Evolutionary conservation across 1,284 basidiomycete species (phyloP).

Genomic region (Jaminaea rosea): DNA sequence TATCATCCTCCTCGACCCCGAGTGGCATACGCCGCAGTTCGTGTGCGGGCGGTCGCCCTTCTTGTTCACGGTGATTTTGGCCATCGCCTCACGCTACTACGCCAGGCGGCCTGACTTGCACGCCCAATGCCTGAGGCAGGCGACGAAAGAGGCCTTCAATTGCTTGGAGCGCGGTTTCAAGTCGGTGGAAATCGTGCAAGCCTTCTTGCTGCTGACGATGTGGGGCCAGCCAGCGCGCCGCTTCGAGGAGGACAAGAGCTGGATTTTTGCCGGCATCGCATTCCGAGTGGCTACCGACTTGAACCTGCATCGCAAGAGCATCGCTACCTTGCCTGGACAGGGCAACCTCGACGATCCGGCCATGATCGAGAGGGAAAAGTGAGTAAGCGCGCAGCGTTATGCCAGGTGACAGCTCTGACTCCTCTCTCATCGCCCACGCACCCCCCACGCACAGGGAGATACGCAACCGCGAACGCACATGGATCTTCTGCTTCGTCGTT

Average conservation of each 20-base stretch:
- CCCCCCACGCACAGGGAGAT: no score
- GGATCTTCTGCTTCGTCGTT: constrained; percentile 81
- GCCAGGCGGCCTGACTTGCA: constrained; percentile 73
- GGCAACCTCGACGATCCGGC: constrained; percentile 36
- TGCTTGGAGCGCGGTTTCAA: constrained; percentile 66
- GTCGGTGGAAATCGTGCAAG: constrained; percentile 64
- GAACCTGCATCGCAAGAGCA: constrained; percentile 82
- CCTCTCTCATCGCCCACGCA: no score
- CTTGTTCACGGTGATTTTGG: constrained; percentile 59
- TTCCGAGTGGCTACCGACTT: constrained; percentile 87
- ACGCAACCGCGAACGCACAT: constrained; percentile 85
- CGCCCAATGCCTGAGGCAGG: constrained; percentile 66
- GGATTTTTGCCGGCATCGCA: constrained; percentile 54
- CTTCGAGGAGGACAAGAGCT: constrained; percentile 93
- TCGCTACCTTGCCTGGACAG: constrained; percentile 51
- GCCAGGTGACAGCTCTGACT: no score
- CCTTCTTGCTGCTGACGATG: constrained; percentile 46
- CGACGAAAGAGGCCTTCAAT: constrained; percentile 77
- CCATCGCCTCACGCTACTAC: constrained; percentile 86
- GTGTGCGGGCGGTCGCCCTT: constrained; percentile 44
- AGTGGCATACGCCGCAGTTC: constrained; percentile 45
- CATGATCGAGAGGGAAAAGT: constrained; percentile 58
- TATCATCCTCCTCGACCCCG: constrained; percentile 37
- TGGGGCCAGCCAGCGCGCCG: constrained; percentile 48
- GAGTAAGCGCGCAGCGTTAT: no score